These are phyloP conservation scores for Oenanthe javanica DNA, from an alignment of 140 eudicot genomes.

Conservation along the genomic window DNA sequence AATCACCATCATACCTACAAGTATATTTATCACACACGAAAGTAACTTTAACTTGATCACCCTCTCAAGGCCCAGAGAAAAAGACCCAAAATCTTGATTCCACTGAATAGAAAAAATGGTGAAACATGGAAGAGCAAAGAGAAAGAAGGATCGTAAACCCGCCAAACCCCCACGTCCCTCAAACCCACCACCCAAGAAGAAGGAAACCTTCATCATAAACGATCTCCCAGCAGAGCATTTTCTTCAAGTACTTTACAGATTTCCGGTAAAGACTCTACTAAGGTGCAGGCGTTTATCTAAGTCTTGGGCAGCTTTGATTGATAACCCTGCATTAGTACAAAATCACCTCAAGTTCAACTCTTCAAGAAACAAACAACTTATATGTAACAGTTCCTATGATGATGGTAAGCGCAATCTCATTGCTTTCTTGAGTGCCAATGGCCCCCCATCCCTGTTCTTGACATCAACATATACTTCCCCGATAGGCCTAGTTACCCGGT, in stretches of 20 bases:
- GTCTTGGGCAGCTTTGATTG: neutral
- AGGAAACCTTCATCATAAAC: too few species aligned
- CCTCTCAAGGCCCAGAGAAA: neutral
- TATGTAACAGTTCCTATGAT: neutral
- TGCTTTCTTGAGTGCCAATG: neutral
- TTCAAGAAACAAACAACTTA: neutral
- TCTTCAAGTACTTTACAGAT: neutral
- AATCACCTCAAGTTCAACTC: neutral
- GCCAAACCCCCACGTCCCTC: neutral
- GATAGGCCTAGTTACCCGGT: neutral
- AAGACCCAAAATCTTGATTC: neutral
- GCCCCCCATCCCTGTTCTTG: neutral
- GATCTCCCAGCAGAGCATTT: neutral
- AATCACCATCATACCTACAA: neutral
- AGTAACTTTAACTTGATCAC: neutral
- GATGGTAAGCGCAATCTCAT: neutral
- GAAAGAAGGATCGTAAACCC: neutral
- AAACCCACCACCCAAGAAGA: neutral
- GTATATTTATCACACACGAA: neutral
- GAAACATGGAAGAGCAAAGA: neutral
- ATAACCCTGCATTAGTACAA: neutral
- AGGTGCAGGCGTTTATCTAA: neutral
- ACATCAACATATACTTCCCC: too few species aligned
- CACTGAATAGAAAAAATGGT: neutral
- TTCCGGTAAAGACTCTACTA: neutral